Base-by-base conservation (phyloP, 2,329 filamentous ascomycete genomes). In the Pseudopithomyces chartarum region DNA sequence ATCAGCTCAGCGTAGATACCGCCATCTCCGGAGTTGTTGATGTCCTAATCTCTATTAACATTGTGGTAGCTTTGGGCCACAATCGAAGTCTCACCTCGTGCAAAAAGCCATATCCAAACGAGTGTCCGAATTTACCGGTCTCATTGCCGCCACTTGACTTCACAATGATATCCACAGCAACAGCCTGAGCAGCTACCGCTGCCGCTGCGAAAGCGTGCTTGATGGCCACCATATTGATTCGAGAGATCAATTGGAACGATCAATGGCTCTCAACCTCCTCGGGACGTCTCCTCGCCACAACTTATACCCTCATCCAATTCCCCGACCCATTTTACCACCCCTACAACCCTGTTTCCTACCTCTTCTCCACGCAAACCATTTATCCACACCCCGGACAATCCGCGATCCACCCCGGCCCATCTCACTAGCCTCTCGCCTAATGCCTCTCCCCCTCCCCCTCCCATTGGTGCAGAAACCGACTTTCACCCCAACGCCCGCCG, bases 1-100 rank as follows among this genome's bases (percentile, higher is more conserved):
- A 91, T 84, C 54, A 91, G 73, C 67, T 91, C 88, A 47, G 86
- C 88, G 68, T 91, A 91, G 59, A 91, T 84, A 5, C 88, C 89
- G 20, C 89, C 88, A 67, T 91, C 89, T 2, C 88, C 88, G 1
- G 85, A 87, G 70, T 89, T 85, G 72, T 86, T 86, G 70, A 88
- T 88, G 15, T 71, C 68, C 68, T 71, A 6, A 22, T 19, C 1
- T 38, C 1, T 1, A 2, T 22, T 20, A 26, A 1, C 40, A 29
- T 26, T 33, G 19, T 40, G 3, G 6, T 13, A 13, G 23, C 32
- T 5, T 26, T 12, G 6, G 33, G 22, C 4, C n/a, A 33, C 11
- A 32, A 33, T 49, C 26, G 20, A 11, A n/a, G 12, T 33, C 38
- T 32, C 17, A 70, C 69, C 62, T 72, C 69, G 23, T 72, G 69